These are phyloP conservation scores for Colletotrichum plurivorum DNA, from an alignment of 2,329 filamentous ascomycete species.

Conservation along the genomic window DNA sequence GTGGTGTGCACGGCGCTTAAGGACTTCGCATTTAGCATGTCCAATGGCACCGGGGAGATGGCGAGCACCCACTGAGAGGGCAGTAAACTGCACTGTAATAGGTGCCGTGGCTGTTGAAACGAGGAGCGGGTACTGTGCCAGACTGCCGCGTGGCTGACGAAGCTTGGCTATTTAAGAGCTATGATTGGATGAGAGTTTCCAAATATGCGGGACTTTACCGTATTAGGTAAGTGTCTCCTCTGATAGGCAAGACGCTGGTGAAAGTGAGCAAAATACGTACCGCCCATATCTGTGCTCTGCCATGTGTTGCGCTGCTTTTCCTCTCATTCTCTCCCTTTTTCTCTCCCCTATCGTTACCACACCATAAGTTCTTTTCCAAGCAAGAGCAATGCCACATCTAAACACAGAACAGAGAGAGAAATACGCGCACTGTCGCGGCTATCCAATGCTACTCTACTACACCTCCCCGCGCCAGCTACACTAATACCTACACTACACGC, in stretches of 20 bases:
- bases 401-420: background rate
- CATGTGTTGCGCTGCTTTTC: background rate
- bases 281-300: too few relatives aligned
- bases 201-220: too few relatives aligned
- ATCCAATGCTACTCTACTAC: background rate
- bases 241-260: background rate
- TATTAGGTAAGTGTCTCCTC: too few relatives aligned
- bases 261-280: background rate
- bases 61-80: conserved; percentile 2
- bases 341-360: background rate
- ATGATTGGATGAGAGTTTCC: background rate
- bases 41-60: conserved; percentile 12
- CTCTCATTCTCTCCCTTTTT: background rate
- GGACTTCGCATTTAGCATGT: conserved; percentile 10
- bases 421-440: conserved; percentile 9
- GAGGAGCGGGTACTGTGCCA: background rate
- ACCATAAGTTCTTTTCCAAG: background rate
- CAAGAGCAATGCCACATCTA: background rate
- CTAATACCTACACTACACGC: too few relatives aligned
- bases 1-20: conserved; percentile 19
- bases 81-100: background rate
- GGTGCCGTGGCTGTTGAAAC: background rate
- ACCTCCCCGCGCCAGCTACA: conserved; percentile 3
- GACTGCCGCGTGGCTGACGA: conserved; percentile 1
- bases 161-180: background rate